Base-by-base conservation (phyloP, 169 alveolate genomes). In the Ichthyophthirius multifiliis region DNA sequence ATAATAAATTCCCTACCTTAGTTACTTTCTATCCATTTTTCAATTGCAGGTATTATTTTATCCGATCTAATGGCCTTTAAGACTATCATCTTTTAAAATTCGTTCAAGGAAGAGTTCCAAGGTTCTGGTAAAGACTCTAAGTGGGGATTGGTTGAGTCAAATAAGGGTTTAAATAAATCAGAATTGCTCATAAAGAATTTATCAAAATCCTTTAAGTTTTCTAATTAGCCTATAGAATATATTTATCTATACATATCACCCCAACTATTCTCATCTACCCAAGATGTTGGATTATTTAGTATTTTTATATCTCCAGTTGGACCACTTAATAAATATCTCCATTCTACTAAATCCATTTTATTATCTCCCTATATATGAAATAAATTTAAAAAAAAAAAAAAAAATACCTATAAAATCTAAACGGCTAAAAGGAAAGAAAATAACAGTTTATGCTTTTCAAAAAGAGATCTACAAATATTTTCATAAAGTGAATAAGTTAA, bases 281-380 rank as follows among this genome's bases (percentile, higher is more conserved):
- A 97, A 16, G 83, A 86, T 18, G 97, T 94, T 0, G 98, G 98
- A 83, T 96, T 96, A 20, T 77, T 77, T 27, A 92, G 94, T 16
- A 90, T 92, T 65, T 93, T 86, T 35, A 93, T 87, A 63, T 95
- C 97, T 64, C 97, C 98, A 12, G 96, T 81, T 32, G 98, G 98
- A 1, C 99, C 99, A n/a, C 98, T 97, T 76, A 96, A 89, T 71
- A 96, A 94, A 80, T 94, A 96, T 74, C 98, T 94, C 95, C 98
- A 96, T 92, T 96, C 96, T 9, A 89, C 88, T 45, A 83, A 92
- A 75, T 96, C 97, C 80, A 81, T 81, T 76, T 35, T 48, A 37
- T 81, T 16, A 75, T 87, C 80, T 83, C 90, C 86, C 62, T 81
- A 1, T 16, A 55, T 1, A 55, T 55, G 23, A 55, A n/a, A 12